Base-by-base conservation (phyloP, 768 basidiomycete genomes). In the Russula compacta region DNA sequence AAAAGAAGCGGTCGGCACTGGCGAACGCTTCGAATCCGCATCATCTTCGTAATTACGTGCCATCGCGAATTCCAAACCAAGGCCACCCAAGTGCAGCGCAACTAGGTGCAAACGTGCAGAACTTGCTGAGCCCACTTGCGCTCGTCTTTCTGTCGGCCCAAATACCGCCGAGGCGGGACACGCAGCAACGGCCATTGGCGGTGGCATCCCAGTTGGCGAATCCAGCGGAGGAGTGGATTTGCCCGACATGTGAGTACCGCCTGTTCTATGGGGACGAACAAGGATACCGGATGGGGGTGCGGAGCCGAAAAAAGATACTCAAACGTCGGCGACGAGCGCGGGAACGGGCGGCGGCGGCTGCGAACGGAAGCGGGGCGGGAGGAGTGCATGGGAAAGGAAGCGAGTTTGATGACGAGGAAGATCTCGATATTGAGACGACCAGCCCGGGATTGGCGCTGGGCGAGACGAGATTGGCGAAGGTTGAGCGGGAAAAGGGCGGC, bases 1-100 rank as follows among this genome's bases (percentile, higher is more conserved):
- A 97, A 83, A 98, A 97, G 84, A 98, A 97, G 75, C 82, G 92
- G 52, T 87, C 87, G 52, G 87, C 87, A 5, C 78, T 92, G 36
- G 92, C 93, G 48, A 95, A 97, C 71, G 92, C 92, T 48, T 89
- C 90, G 55, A 97, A 98, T 70, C 94, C 92, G 3, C 95, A 98
- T 74, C 95, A 97, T 75, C 79, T 95, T 60, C 81, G 88, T 69
- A 98, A 98, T 76, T 98, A 94, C 74, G 83, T 94, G 47, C 91
- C 92, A 15, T 93, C 92, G 47, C 80, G 91, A 15, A 74, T 92
- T 55, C 86, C 91, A 4, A 67, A 72, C 68, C 65, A 69, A 42
- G 77, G 73, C 38, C 72, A 72, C 52, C 67, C 71, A 49, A 75
- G 71, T 69, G 60, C 72, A 32, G 71, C 73, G n/a, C 76, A 78